Evolutionary conservation across 345 rosid species (phyloP).

Genomic region (Excoecaria agallocha): DNA sequence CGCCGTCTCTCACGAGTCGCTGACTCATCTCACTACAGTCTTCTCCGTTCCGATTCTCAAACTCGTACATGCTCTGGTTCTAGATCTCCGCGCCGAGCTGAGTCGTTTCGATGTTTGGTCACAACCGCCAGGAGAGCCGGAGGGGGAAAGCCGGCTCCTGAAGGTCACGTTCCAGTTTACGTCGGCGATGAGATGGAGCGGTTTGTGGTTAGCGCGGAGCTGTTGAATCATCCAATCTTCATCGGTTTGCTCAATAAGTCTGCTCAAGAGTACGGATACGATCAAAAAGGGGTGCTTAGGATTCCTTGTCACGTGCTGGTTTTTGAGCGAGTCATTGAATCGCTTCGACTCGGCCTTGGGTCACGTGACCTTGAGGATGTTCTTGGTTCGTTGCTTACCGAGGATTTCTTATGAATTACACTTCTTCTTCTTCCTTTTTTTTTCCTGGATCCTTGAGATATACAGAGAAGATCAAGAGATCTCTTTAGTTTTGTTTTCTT

Average conservation of each 20-base stretch:
- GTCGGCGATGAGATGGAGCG: slow-evolving; percentile 97
- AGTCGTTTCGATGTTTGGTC: slow-evolving; percentile 22
- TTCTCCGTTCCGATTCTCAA: slow-evolving; percentile 54
- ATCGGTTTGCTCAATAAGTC: slow-evolving; percentile 67
- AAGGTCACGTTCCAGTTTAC: slow-evolving; percentile 82
- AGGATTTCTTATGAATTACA: not conserved
- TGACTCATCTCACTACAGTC: slow-evolving; percentile 74
- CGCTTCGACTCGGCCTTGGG: slow-evolving; percentile 69
- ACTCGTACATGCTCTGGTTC: slow-evolving; percentile 4
- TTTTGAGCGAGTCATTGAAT: slow-evolving; percentile 78
- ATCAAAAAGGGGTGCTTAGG: slow-evolving; percentile 79
- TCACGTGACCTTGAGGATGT: slow-evolving; percentile 54
- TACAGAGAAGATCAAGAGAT: not conserved
- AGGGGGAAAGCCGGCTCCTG: slow-evolving; percentile 48
- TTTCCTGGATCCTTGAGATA: not conserved
- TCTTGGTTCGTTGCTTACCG: slow-evolving; percentile 9
- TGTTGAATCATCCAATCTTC: slow-evolving; percentile 83
- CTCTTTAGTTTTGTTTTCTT: slow-evolving; percentile 1
- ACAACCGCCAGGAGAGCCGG: slow-evolving; percentile 28
- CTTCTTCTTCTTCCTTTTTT: not conserved
- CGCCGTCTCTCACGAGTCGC: slow-evolving; percentile 89
- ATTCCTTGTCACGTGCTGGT: slow-evolving; percentile 88
- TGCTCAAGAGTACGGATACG: slow-evolving; percentile 94
- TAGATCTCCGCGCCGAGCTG: slow-evolving; percentile 17
- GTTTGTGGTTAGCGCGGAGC: slow-evolving; percentile 78